These are phyloP conservation scores for Arthonia radiata DNA, from an alignment of 495 filamentous ascomycete species.

Conservation along the genomic window DNA sequence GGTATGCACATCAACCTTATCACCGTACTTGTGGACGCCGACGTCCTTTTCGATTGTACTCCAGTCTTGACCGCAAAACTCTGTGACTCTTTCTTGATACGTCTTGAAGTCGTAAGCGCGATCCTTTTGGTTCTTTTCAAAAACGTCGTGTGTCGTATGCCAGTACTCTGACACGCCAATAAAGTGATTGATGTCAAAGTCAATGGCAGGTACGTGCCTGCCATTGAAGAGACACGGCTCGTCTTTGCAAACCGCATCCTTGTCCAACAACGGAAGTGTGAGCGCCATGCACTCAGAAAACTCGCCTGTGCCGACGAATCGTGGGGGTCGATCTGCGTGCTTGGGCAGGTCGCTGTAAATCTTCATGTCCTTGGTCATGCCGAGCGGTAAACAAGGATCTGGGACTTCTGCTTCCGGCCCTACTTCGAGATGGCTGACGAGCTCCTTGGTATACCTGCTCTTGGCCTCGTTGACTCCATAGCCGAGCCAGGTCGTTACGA, in stretches of 20 bases:
- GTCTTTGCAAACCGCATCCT: conserved; percentile 65
- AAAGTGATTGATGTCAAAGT: conserved; percentile 96
- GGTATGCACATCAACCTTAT: conserved; percentile 47
- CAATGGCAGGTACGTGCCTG: conserved; percentile 78
- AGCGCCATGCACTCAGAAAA: conserved; percentile 67
- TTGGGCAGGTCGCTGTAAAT: conserved; percentile 27
- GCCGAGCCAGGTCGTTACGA: conserved; percentile 88
- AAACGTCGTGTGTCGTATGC: conserved; percentile 94
- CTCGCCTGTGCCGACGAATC: conserved; percentile 58
- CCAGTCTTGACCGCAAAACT: conserved; percentile 77
- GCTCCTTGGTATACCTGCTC: conserved; percentile 45
- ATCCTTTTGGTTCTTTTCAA: conserved; percentile 55
- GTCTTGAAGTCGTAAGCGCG: conserved; percentile 77
- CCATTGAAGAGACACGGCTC: conserved; percentile 72
- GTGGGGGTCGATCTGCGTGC: conserved; percentile 16
- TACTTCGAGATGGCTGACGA: conserved; percentile 33
- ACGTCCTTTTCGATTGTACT: conserved; percentile 39
- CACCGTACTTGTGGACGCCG: conserved; percentile 39
- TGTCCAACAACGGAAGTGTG: conserved; percentile 72
- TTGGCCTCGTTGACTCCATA: conserved; percentile 88
- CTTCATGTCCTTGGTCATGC: conserved; percentile 28
- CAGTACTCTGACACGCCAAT: conserved; percentile 96
- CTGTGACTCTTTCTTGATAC: conserved; percentile 63
- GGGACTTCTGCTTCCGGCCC: conserved; percentile 38
- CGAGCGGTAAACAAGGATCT: conserved; percentile 75